Conservation (phyloP, 2,329 filamentous ascomycete genomes). For the Mariannaea elegans region DNA sequence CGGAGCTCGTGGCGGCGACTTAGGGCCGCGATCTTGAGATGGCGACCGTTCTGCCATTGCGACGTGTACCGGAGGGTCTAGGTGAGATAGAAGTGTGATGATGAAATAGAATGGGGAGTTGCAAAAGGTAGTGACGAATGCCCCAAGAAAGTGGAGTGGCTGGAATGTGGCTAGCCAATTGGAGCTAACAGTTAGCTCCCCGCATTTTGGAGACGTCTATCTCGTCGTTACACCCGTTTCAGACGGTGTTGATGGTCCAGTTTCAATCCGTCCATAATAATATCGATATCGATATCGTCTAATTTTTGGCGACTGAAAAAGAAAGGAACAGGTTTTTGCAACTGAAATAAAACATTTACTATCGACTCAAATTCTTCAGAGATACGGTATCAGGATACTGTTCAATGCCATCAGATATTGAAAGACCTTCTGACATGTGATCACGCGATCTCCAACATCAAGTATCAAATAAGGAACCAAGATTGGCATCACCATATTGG, state of each 20-base stretch:
- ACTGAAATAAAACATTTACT: too few species aligned
- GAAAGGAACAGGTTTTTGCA: too few species aligned
- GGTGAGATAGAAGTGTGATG: background rate
- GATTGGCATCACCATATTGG: constrained; percentile 16
- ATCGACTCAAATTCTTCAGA: too few species aligned
- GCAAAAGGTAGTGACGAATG: background rate
- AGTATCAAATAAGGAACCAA: background rate
- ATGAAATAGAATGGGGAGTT: constrained; percentile 4
- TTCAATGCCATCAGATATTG: background rate
- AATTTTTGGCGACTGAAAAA: too few species aligned
- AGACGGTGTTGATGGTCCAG: background rate
- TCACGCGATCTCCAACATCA: constrained; percentile 13
- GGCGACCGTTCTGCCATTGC: constrained; percentile 17
- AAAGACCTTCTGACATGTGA: constrained; percentile 20
- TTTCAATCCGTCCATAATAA: too few species aligned
- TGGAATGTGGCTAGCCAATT: background rate
- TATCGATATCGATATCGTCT: too few species aligned
- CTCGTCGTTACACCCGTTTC: background rate
- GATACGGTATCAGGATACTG: too few species aligned
- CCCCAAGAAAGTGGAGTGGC: background rate
- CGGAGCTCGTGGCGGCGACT: constrained; percentile 9
- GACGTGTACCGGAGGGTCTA: background rate
- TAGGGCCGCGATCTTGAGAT: constrained; percentile 15
- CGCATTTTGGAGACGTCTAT: constrained; percentile 6
- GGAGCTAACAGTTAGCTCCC: background rate